phyloP scores from a whole-genome alignment of 2,329 filamentous ascomycete genomes.

The Metarhizium album region DNA sequence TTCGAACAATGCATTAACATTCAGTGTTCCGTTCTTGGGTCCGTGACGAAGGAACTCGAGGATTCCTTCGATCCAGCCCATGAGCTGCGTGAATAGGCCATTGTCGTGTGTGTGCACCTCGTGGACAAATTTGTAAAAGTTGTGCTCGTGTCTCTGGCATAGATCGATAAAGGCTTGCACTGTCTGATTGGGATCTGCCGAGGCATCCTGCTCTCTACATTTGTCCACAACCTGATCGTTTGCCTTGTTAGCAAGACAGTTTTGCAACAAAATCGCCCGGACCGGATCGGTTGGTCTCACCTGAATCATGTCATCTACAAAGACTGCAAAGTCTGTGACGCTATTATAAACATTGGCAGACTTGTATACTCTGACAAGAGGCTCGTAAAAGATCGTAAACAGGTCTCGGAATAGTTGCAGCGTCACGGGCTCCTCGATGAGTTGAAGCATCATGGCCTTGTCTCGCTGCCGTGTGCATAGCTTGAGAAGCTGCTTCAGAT shows the following conservation, averaged over 20 bases:
- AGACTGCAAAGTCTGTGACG: conserved; percentile 90
- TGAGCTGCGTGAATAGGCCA: conserved; percentile 87
- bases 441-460: conserved; percentile 91
- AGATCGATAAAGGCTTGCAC: conserved; percentile 97
- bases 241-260: conserved; percentile 7
- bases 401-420: conserved; percentile 91
- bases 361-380: conserved; percentile 93
- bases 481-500: conserved; percentile 90
- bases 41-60: conserved; percentile 85
- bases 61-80: conserved; percentile 95
- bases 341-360: conserved; percentile 96
- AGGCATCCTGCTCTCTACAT: conserved; percentile 65
- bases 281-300: conserved; percentile 31
- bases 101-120: conserved; percentile 97
- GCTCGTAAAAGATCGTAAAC: conserved; percentile 98
- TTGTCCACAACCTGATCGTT: conserved; percentile 47
- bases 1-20: conserved; percentile 89
- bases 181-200: conserved; percentile 93
- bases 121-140: conserved; percentile 98
- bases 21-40: conserved; percentile 72
- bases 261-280: not conserved
- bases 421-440: conserved; percentile 96
- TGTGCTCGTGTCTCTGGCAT: conserved; percentile 87
- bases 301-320: conserved; percentile 85
- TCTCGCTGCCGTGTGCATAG: conserved; percentile 83